phyloP scores from a whole-genome alignment of 441 rosid species.

The Corymbia calophylla region DNA sequence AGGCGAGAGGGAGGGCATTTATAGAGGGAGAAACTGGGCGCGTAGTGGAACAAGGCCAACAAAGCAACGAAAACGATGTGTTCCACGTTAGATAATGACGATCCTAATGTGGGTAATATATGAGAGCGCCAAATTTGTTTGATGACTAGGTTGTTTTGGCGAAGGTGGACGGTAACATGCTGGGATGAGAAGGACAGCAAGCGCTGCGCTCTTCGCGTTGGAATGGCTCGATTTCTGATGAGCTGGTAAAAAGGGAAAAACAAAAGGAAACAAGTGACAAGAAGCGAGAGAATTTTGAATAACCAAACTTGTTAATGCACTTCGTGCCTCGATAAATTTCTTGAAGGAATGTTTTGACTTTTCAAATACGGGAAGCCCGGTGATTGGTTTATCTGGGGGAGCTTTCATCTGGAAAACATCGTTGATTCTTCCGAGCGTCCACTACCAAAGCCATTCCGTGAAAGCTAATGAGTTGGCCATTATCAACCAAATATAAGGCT shows the following conservation, averaged over 20 bases:
- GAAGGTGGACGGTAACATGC: not conserved
- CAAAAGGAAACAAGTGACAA: not conserved
- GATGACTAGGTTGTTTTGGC: not conserved
- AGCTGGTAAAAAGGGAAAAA: not conserved
- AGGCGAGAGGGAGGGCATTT: not conserved
- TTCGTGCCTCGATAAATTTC: not conserved
- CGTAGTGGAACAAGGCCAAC: not conserved
- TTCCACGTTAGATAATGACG: not conserved
- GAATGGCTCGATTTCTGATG: not conserved
- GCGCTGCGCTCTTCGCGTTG: not conserved
- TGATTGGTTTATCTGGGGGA: not conserved
- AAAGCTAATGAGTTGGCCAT: not conserved
- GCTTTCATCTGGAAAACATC: not conserved
- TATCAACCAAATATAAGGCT: not conserved
- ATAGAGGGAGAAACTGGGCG: not conserved
- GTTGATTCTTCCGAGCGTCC: not conserved
- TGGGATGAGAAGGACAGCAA: not conserved
- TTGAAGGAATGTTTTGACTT: not conserved
- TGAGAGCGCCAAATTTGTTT: not conserved
- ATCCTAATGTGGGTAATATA: not conserved
- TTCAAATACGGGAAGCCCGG: not conserved
- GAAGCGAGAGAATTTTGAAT: not conserved
- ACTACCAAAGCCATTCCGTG: not conserved
- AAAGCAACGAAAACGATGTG: not conserved
- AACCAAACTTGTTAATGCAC: not conserved